phyloP scores from a whole-genome alignment of 768 basidiomycete genomes.

The Pleurotus sapidus region DNA sequence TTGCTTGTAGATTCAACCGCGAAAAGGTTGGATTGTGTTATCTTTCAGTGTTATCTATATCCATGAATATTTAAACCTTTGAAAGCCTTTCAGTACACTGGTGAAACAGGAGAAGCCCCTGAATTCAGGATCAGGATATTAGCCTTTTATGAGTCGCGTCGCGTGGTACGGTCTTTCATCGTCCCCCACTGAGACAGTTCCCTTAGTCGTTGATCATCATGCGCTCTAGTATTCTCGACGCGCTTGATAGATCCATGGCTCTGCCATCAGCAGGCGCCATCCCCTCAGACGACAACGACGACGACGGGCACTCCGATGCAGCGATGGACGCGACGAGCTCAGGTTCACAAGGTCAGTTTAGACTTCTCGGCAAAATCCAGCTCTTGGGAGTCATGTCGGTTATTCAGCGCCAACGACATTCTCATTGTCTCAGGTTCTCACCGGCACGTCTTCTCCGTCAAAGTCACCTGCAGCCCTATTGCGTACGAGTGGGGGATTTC shows the following conservation, averaged over 20 bases:
- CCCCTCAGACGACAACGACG: neutral
- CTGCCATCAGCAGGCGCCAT: neutral
- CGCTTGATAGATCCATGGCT: neutral
- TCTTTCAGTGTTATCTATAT: too few relatives aligned
- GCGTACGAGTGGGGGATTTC: constrained; percentile 30
- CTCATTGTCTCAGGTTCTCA: neutral
- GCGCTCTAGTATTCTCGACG: constrained; percentile 2
- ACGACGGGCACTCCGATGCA: neutral
- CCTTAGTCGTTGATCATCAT: neutral
- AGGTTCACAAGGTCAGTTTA: neutral
- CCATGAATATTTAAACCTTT: neutral
- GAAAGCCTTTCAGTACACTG: neutral
- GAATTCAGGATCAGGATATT: too few relatives aligned
- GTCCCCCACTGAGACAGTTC: too few relatives aligned
- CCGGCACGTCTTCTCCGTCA: neutral
- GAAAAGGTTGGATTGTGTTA: too few relatives aligned
- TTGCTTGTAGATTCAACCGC: too few relatives aligned
- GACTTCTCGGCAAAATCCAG: neutral
- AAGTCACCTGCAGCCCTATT: neutral
- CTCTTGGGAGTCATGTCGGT: neutral
- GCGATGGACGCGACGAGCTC: neutral
- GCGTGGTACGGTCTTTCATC: neutral
- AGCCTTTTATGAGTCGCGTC: too few relatives aligned
- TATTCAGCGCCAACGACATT: neutral
- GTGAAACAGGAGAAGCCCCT: too few relatives aligned